These are phyloP conservation scores for Fusarium camptoceras DNA, from an alignment of 2,329 filamentous ascomycete genomes.

Conservation along the genomic window DNA sequence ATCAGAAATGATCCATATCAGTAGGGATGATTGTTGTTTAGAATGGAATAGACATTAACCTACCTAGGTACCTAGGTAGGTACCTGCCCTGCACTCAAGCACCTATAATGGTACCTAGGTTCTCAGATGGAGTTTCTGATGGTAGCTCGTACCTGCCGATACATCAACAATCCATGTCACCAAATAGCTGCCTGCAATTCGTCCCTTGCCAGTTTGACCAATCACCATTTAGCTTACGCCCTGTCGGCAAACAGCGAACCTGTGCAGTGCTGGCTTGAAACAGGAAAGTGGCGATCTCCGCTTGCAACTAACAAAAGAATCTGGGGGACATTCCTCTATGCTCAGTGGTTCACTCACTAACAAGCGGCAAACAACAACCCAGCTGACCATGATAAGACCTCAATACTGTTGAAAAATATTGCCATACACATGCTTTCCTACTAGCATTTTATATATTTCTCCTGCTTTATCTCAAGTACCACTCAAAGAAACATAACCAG, in stretches of 20 bases:
- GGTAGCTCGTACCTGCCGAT: not conserved
- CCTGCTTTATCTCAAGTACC: not conserved
- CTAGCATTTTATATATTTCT: not conserved
- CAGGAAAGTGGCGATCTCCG: constrained; percentile 53
- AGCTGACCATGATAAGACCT: constrained; percentile 30
- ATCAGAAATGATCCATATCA: not conserved
- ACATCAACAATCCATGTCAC: not conserved
- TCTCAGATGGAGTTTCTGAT: not conserved
- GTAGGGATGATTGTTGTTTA: not conserved
- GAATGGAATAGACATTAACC: too few species aligned
- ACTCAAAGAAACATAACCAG: not conserved
- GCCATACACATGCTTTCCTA: not conserved
- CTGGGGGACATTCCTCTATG: constrained; percentile 27
- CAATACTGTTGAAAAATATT: not conserved
- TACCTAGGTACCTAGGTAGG: too few species aligned
- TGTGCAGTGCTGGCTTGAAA: constrained; percentile 16
- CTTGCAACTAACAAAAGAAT: constrained; percentile 23
- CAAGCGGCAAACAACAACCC: constrained; percentile 24
- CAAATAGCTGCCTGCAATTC: not conserved
- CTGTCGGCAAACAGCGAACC: constrained; percentile 33
- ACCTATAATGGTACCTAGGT: too few species aligned
- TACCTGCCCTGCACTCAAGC: too few species aligned
- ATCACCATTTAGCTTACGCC: constrained; percentile 3
- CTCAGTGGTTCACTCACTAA: constrained; percentile 23
- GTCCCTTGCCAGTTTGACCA: constrained; percentile 7